A percentile compares a stretch with the other conserved stretches of the same genome.
phyloP scores from a whole-genome alignment of 2,329 filamentous ascomycete genomes.

The Venturiaceae sp. region DNA sequence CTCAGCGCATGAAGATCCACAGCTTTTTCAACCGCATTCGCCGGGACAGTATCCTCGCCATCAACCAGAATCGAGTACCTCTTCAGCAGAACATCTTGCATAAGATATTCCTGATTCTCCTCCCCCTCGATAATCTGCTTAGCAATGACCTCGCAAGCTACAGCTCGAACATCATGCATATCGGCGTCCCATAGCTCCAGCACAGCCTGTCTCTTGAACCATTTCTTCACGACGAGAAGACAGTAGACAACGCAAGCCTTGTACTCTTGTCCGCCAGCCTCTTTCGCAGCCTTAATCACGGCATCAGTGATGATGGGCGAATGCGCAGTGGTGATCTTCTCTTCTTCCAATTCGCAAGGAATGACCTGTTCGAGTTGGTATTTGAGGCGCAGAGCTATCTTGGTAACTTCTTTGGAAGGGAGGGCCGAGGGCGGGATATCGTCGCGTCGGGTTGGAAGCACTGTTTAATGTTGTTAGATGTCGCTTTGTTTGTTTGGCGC shows the following conservation, averaged over 20 bases:
- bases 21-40: slow-evolving; percentile 87
- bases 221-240: slow-evolving; percentile 62
- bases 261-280: slow-evolving; percentile 69
- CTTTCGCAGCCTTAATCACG: slow-evolving; percentile 70
- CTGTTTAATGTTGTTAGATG: slow-evolving; percentile 27
- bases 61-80: slow-evolving; percentile 76
- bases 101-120: slow-evolving; percentile 66
- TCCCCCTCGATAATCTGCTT: slow-evolving; percentile 81
- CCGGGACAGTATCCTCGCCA: slow-evolving; percentile 59
- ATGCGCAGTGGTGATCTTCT: slow-evolving; percentile 66
- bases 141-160: slow-evolving; percentile 84
- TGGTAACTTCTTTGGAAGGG: slow-evolving; percentile 72
- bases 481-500: not conserved
- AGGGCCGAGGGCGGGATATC: slow-evolving; percentile 56
- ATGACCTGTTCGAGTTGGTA: slow-evolving; percentile 84
- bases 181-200: slow-evolving; percentile 89
- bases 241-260: slow-evolving; percentile 75
- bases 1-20: slow-evolving; percentile 84
- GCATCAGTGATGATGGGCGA: slow-evolving; percentile 73
- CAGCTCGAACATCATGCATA: slow-evolving; percentile 66
- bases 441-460: slow-evolving; percentile 55
- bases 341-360: slow-evolving; percentile 78
- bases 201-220: slow-evolving; percentile 70
- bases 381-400: slow-evolving; percentile 79
- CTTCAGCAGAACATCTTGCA: slow-evolving; percentile 75